These are phyloP conservation scores for Keqinozyma sinolaborantium DNA, from an alignment of 1,139 yeast species.

Conservation along the genomic window DNA sequence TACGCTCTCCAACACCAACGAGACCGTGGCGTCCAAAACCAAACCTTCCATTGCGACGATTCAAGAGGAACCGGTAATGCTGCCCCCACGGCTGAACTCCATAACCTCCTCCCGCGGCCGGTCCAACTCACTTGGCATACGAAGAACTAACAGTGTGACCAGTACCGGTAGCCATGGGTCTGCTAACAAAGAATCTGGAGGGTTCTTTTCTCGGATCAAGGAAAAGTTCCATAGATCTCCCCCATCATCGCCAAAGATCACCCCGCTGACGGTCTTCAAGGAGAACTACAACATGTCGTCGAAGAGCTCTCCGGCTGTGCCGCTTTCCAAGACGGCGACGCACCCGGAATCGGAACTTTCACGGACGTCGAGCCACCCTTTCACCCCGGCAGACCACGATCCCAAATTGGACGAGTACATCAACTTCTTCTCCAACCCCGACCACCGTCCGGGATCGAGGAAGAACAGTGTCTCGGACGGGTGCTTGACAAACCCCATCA, in stretches of 20 bases:
- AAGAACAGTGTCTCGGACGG: conserved; percentile 16
- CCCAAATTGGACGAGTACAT: conserved; percentile 60
- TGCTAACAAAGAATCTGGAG: conserved; percentile 10
- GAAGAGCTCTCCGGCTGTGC: too few species aligned
- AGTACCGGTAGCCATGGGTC: conserved; percentile 6
- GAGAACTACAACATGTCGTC: conserved; percentile 15
- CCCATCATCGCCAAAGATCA: conserved; percentile 10
- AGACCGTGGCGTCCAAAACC: conserved; percentile 25
- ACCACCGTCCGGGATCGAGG: conserved; percentile 12
- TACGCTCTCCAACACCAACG: conserved; percentile 33
- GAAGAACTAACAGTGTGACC: conserved; percentile 6
- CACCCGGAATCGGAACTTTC: conserved; percentile 1
- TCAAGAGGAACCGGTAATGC: conserved; percentile 22
- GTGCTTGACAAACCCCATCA: conserved; percentile 7
- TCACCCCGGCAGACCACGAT: conserved; percentile 31
- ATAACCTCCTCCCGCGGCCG: not conserved
- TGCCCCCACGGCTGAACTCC: conserved; percentile 5
- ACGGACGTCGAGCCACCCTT: not conserved
- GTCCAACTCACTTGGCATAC: conserved; percentile 2
- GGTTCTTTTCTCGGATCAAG: conserved; percentile 37
- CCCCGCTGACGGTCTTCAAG: conserved; percentile 23
- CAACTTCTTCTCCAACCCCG: conserved; percentile 43
- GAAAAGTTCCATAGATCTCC: conserved; percentile 27
- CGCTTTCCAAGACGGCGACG: not conserved
- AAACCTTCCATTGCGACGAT: conserved; percentile 34